Evolutionary conservation across 164 flowering plant genomes (phyloP).

Genomic region (Chloranthus sessilifolius): DNA sequence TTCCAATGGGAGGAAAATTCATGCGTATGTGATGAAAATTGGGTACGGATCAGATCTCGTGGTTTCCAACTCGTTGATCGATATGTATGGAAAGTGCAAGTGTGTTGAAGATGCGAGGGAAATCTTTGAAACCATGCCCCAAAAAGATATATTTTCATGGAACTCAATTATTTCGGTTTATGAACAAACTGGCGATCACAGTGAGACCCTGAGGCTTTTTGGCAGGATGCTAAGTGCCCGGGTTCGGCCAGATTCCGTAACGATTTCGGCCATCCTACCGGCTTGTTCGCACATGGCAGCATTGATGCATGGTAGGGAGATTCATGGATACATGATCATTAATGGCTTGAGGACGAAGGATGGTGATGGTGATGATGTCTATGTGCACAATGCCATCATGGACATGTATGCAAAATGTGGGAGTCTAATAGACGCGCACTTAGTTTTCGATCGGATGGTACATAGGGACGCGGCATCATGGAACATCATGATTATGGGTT

Average conservation of each 20-base stretch:
- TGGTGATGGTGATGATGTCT: constrained; percentile 27
- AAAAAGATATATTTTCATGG: constrained; percentile 61
- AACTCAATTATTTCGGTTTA: constrained; percentile 57
- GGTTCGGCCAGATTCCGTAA: constrained; percentile 52
- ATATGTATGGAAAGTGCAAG: constrained; percentile 70
- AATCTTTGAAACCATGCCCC: constrained; percentile 39
- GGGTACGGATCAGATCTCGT: constrained; percentile 41
- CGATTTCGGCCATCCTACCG: constrained; percentile 49
- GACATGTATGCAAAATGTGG: constrained; percentile 89
- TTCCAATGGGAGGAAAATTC: constrained; percentile 41
- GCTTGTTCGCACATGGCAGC: constrained; percentile 65
- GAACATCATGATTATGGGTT: constrained; percentile 75
- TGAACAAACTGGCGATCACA: constrained; percentile 48
- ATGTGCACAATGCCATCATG: constrained; percentile 46
- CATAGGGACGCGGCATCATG: constrained; percentile 61
- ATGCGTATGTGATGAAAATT: constrained; percentile 43
- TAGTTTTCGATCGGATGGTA: constrained; percentile 41
- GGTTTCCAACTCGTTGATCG: constrained; percentile 54
- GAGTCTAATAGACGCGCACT: constrained; percentile 42
- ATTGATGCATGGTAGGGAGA: constrained; percentile 53
- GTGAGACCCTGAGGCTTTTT: constrained; percentile 42
- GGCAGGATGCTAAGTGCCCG: constrained; percentile 37
- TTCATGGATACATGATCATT: constrained; percentile 56
- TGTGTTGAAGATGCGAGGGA: constrained; percentile 29
- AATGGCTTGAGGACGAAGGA: constrained; percentile 35